phyloP scores from a whole-genome alignment of 2,329 filamentous ascomycete genomes.

The Apiospora kogelbergensis region DNA sequence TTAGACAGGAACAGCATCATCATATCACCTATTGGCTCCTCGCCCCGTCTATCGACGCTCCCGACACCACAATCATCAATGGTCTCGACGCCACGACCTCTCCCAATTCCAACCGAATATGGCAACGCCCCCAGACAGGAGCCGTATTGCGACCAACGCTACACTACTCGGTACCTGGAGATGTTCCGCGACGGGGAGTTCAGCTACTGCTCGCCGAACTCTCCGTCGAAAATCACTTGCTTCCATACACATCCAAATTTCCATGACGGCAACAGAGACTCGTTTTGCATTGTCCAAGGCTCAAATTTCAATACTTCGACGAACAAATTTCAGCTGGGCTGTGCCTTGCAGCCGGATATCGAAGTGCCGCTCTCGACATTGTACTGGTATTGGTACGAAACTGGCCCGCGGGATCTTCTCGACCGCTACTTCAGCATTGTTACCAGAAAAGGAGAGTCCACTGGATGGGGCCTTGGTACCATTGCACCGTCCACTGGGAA shows the following conservation, averaged over 20 bases:
- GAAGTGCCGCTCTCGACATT: not conserved
- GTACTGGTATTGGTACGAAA: constrained; percentile 10
- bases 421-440: not conserved
- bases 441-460: too few relatives aligned
- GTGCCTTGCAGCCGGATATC: not conserved
- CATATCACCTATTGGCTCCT: too few relatives aligned
- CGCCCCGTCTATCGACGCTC: too few relatives aligned
- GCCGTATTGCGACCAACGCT: constrained; percentile 29
- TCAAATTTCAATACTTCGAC: not conserved
- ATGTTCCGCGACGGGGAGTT: not conserved
- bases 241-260: constrained; percentile 7
- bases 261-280: constrained; percentile 1
- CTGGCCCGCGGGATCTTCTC: constrained; percentile 1
- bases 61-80: too few relatives aligned
- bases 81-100: too few relatives aligned
- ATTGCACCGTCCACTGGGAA: too few relatives aligned
- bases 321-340: not conserved
- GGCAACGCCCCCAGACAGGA: not conserved
- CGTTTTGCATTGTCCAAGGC: constrained; percentile 10
- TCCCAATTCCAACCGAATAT: too few relatives aligned
- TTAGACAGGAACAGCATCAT: too few relatives aligned
- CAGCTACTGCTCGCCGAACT: not conserved
- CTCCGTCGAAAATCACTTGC: constrained; percentile 3
- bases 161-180: constrained; percentile 23
- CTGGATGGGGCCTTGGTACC: too few relatives aligned